Evolutionary conservation across 768 basidiomycete genomes (phyloP), one percentile per base, ranked within the genome.

Genomic region (Obba rivulosa): DNA sequence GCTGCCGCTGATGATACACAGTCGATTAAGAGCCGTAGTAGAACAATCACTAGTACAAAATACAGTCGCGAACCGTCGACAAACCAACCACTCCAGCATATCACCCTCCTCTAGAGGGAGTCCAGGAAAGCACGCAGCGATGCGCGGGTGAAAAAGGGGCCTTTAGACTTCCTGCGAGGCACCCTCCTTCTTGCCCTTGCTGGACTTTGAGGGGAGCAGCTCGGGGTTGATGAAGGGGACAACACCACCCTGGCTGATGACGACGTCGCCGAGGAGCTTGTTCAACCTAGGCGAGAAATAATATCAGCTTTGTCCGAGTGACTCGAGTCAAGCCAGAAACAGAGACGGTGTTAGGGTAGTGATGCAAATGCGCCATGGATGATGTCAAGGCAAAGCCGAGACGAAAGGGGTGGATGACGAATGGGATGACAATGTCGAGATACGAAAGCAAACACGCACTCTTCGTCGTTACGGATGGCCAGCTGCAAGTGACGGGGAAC

Each of bases 201-300:
- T 69, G 21, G 72, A 68, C 58, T 74, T 74, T 34, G 72, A 69
- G 13, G 72, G 71, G 3, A 75, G 56, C 8, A 74, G 57, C 43
- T 72, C 71, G n/a, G 75, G 72, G 59, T 77, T 74, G 62, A 82
- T 80, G 65, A 71, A 74, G 57, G 77, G 75, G 48, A 83, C 77
- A 34, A 87, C 86, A 74, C 87, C 87, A 67, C 87, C 87, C 62
- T 87, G 79, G 48, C 74, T 78, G 68, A 89, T 88, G 63, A 84
- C 79, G 50, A 83, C 81, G 54, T 77, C 68, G 16, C 73, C 78
- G 11, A 82, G 66, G 5, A 80, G 72, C 57, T 75, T 79, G 65
- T 78, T 76, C 57, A 83, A 62, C 56, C 79, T 80, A 49, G 28
- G 28, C 28, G 13, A 10, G 49, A 8, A 52, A 43, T 8, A 44